A percentile compares a stretch with the other conserved stretches of the same genome.
phyloP scores from a whole-genome alignment of 2,329 filamentous ascomycete species.

The Podosphaera xanthii region DNA sequence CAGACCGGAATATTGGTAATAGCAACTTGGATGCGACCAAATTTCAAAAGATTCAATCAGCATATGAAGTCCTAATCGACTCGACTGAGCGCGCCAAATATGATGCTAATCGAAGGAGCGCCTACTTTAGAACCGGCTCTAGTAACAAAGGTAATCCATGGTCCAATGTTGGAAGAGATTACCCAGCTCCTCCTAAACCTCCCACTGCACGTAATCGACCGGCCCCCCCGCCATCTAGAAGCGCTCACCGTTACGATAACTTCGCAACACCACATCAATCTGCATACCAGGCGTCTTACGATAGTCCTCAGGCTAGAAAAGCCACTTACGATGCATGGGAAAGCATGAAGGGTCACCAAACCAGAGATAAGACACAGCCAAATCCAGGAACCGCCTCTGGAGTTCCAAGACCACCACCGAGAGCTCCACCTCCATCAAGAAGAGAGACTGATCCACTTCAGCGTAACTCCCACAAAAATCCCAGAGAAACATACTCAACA shows the following conservation, averaged over 20 bases:
- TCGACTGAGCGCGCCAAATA: conserved; percentile 14
- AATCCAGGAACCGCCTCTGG: conserved; percentile 6
- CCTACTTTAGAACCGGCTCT: conserved; percentile 6
- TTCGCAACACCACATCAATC: conserved; percentile 12
- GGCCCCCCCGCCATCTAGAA: conserved; percentile 11
- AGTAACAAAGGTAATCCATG: conserved; percentile 15
- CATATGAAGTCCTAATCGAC: conserved; percentile 39
- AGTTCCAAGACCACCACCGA: conserved; percentile 9
- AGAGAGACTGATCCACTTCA: conserved; percentile 9
- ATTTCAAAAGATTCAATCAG: conserved; percentile 49
- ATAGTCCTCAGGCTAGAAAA: conserved; percentile 13
- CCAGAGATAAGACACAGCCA: conserved; percentile 2
- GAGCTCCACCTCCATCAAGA: conserved; percentile 9
- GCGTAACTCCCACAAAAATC: conserved; percentile 3
- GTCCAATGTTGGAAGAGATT: conserved; percentile 14
- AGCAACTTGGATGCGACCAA: conserved; percentile 42
- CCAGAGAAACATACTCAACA: conserved; percentile 1
- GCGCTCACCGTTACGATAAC: conserved; percentile 14
- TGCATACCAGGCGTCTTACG: conserved; percentile 11
- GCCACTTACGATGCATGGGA: conserved; percentile 16
- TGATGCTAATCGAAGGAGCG: conserved; percentile 11
- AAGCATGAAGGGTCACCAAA: conserved; percentile 9
- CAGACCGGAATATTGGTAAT: conserved; percentile 46
- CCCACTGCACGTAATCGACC: conserved; percentile 9
- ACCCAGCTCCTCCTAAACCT: conserved; percentile 13